Evolutionary conservation across 2,329 filamentous ascomycete genomes (phyloP).

Genomic region (Hymenoscyphus occultus): DNA sequence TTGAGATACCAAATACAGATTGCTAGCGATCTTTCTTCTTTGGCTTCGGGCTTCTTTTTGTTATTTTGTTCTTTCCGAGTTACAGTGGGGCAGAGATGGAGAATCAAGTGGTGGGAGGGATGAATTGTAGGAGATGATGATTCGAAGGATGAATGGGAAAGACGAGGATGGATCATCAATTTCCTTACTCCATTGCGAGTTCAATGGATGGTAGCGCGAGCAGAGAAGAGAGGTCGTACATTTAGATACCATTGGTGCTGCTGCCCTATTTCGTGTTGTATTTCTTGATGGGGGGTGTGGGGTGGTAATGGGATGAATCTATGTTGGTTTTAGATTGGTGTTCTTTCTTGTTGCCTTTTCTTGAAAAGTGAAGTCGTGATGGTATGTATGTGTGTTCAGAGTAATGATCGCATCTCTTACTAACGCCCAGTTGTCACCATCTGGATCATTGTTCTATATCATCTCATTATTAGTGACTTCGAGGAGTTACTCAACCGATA

Average conservation of each 20-base stretch:
- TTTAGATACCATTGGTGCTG: conserved; percentile 1
- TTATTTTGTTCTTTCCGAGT: not conserved
- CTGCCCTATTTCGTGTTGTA: not conserved
- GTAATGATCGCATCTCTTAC: not conserved
- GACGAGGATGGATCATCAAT: not conserved
- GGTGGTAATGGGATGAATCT: conserved; percentile 8
- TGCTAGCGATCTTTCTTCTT: conserved; percentile 30
- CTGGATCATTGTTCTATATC: too few relatives aligned
- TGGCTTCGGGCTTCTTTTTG: conserved; percentile 8
- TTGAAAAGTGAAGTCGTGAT: not conserved
- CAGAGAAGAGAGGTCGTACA: not conserved
- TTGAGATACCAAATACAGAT: conserved; percentile 31
- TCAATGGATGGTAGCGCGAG: conserved; percentile 1
- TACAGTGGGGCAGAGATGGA: not conserved
- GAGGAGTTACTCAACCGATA: too few relatives aligned
- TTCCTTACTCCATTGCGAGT: not conserved
- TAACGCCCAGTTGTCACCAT: not conserved
- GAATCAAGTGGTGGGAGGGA: not conserved
- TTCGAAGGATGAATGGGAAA: not conserved
- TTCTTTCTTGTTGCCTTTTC: too few relatives aligned
- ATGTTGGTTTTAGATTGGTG: conserved; percentile 9
- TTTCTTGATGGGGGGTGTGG: not conserved
- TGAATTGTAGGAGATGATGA: not conserved
- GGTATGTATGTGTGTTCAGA: not conserved
- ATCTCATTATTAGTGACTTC: too few relatives aligned